These are phyloP conservation scores for Suillus decipiens DNA, from an alignment of 768 basidiomycete genomes.

Conservation along the genomic window DNA sequence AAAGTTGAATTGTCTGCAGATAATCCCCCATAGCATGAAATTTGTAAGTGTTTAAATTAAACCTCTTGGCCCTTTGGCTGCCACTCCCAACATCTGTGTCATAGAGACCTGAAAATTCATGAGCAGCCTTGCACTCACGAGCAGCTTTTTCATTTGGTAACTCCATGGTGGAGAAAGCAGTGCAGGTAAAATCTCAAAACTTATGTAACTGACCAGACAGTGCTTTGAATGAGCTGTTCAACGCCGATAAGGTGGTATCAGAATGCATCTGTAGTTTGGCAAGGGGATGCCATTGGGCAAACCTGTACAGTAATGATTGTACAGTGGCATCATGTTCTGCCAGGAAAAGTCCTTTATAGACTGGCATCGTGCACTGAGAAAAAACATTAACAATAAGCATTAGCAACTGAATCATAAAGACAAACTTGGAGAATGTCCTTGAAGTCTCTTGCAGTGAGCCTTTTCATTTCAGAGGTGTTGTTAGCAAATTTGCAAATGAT, in stretches of 20 bases:
- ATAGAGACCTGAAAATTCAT: no score
- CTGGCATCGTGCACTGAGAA: constrained; percentile 36
- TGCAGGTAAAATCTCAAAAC: neutral
- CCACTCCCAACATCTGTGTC: neutral
- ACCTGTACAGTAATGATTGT: constrained; percentile 26
- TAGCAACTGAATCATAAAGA: no score
- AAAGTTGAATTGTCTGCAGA: constrained; percentile 10
- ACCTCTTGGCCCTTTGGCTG: no score
- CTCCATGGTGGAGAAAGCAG: constrained; percentile 28
- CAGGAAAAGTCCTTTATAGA: constrained; percentile 39
- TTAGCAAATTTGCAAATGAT: neutral
- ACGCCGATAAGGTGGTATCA: no score
- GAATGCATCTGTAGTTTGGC: constrained; percentile 37
- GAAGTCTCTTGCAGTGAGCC: neutral
- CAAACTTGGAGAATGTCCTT: no score
- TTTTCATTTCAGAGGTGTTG: neutral
- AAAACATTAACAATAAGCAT: no score
- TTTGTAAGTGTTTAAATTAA: constrained; percentile 19
- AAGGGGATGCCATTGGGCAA: constrained; percentile 6
- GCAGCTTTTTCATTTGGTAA: constrained; percentile 32
- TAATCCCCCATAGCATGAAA: constrained; percentile 20
- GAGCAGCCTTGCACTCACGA: neutral
- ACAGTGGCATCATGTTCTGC: constrained; percentile 26
- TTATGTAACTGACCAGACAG: constrained; percentile 14
- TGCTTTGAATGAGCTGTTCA: constrained; percentile 23